Evolutionary conservation across 257 asterid species (phyloP).

Genomic region (Jacaranda mimosifolia): DNA sequence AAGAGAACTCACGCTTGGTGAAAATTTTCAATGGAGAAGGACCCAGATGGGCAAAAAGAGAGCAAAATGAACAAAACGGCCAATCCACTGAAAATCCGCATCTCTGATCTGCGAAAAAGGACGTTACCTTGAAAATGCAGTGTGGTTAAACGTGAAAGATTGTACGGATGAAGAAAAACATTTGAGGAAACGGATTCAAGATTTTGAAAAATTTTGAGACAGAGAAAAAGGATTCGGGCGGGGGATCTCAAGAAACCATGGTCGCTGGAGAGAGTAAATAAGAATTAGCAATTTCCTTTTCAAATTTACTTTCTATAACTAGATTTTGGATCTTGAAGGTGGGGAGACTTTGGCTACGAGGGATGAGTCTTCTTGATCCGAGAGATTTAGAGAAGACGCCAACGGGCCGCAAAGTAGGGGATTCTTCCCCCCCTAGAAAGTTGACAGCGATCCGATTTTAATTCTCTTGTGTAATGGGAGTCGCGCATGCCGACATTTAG

Average conservation of each 20-base stretch:
- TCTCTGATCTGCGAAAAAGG: conserved; percentile 54
- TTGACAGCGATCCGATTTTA: conserved; percentile 1
- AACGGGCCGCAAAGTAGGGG: conserved; percentile 45
- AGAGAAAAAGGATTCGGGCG: conserved; percentile 6
- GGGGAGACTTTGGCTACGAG: conserved; percentile 33
- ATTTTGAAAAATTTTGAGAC: conserved; percentile 25
- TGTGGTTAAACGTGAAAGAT: conserved; percentile 26
- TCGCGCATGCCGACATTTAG: conserved; percentile 14
- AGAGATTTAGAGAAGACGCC: conserved; percentile 34
- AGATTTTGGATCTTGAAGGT: conserved; percentile 57
- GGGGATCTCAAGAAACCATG: conserved; percentile 55
- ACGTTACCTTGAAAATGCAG: conserved; percentile 48
- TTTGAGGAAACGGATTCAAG: conserved; percentile 18
- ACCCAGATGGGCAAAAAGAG: conserved; percentile 54
- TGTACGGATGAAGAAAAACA: conserved; percentile 26
- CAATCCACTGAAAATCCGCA: conserved; percentile 57
- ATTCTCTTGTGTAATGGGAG: not conserved
- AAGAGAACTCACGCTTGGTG: conserved; percentile 82
- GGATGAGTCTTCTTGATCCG: conserved; percentile 39
- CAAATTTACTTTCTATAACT: conserved; percentile 21
- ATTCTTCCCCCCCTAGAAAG: conserved; percentile 33
- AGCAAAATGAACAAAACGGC: conserved; percentile 51
- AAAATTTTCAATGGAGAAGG: conserved; percentile 59
- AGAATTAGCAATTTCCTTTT: not conserved
- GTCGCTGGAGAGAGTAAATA: conserved; percentile 29